These are phyloP conservation scores for Alternaria postmessia DNA, from an alignment of 2,329 filamentous ascomycete genomes.

Conservation along the genomic window DNA sequence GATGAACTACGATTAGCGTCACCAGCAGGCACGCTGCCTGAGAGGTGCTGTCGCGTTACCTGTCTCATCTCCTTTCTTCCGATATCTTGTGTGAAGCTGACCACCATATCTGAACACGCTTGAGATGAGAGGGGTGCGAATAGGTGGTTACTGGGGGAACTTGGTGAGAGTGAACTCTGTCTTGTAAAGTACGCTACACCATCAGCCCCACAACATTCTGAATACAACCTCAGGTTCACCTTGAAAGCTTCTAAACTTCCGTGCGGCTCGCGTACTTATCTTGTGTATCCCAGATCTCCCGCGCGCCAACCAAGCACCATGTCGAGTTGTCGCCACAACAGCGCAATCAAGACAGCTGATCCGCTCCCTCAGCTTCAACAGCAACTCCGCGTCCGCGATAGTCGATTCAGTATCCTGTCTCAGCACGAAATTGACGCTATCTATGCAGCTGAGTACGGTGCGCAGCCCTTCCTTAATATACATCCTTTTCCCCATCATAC, in stretches of 20 bases:
- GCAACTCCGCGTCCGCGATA: not conserved
- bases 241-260: not conserved
- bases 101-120: not conserved
- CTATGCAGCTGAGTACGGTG: constrained; percentile 1
- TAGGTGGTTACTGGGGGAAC: not conserved
- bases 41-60: not conserved
- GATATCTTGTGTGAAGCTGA: not conserved
- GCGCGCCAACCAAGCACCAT: not conserved
- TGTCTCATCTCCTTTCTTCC: not conserved
- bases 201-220: not conserved
- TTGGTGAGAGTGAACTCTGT: not conserved
- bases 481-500: not conserved
- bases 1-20: not conserved
- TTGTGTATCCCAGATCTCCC: too few relatives aligned
- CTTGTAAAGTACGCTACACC: not conserved
- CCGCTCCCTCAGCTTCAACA: not conserved
- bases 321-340: not conserved
- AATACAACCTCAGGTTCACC: not conserved
- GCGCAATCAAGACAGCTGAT: not conserved
- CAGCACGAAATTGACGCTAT: not conserved
- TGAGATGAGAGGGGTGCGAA: not conserved
- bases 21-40: not conserved
- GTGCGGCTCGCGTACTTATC: not conserved
- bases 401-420: not conserved
- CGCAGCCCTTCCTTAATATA: not conserved